phyloP scores from a whole-genome alignment of 768 basidiomycete genomes.

The Mrakia blollopis region DNA sequence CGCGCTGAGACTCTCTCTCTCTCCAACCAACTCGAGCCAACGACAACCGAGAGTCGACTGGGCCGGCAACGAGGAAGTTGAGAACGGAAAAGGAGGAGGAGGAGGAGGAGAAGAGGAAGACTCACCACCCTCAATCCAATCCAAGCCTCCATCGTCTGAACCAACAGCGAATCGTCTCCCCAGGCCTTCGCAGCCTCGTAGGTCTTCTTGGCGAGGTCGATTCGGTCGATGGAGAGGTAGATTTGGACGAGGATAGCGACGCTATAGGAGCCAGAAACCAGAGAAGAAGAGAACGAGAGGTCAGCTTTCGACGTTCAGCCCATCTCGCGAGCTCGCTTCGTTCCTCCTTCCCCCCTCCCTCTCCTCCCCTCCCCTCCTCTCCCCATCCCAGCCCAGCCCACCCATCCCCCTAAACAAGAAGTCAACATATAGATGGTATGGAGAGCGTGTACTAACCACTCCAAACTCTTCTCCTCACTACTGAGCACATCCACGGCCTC shows the following conservation, averaged over 20 bases:
- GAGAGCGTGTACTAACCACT: conserved; percentile 61
- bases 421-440: not conserved
- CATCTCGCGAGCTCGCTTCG: not conserved
- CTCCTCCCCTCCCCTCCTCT: not conserved
- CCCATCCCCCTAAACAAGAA: not conserved
- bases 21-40: no score
- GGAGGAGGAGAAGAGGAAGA: not conserved
- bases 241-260: conserved; percentile 78
- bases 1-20: no score
- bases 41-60: no score
- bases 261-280: conserved; percentile 57
- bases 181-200: conserved; percentile 75
- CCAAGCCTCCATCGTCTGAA: conserved; percentile 82
- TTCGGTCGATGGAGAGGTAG: conserved; percentile 81
- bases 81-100: conserved; percentile 2
- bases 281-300: not conserved
- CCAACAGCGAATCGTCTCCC: conserved; percentile 82
- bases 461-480: conserved; percentile 65
- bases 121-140: conserved; percentile 45
- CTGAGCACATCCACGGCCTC: conserved; percentile 87
- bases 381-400: not conserved
- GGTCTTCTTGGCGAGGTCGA: conserved; percentile 79
- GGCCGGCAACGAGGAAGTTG: not conserved
- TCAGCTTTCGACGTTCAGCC: not conserved
- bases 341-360: not conserved